Percentiles rank a stretch among this genome's conserved stretches.
These are phyloP conservation scores for Vinca minor DNA, from an alignment of 257 asterid genomes.

Conservation along the genomic window DNA sequence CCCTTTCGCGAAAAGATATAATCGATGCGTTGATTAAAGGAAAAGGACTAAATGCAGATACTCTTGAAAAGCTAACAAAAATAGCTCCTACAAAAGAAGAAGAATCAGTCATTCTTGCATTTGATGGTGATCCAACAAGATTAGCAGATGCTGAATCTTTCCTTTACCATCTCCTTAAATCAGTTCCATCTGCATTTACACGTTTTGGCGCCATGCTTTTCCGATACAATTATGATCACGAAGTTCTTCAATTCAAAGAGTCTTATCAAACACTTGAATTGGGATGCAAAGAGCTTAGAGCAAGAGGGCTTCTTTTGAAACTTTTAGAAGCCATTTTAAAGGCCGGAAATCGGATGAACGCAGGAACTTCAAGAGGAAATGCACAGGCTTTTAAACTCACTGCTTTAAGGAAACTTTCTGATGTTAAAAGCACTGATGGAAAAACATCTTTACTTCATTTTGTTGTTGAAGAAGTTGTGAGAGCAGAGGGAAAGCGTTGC, in stretches of 20 bases:
- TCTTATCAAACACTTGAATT: conserved; percentile 44
- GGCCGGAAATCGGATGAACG: conserved; percentile 81
- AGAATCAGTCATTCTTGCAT: conserved; percentile 44
- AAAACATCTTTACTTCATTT: conserved; percentile 77
- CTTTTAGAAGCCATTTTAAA: conserved; percentile 85
- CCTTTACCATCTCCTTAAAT: conserved; percentile 71
- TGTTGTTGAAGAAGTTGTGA: conserved; percentile 80
- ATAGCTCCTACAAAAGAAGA: conserved; percentile 71
- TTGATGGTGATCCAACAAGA: conserved; percentile 60
- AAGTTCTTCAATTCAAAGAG: conserved; percentile 40
- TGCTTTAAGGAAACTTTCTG: conserved; percentile 67
- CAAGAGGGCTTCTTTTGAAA: conserved; percentile 71
- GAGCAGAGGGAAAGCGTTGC: conserved; percentile 88
- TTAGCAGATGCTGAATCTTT: conserved; percentile 88
- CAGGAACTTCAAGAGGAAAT: conserved; percentile 79
- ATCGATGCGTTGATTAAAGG: conserved; percentile 59
- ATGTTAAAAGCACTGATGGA: conserved; percentile 82
- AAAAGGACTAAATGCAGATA: conserved; percentile 47
- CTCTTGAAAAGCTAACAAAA: conserved; percentile 57
- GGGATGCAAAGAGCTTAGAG: conserved; percentile 68
- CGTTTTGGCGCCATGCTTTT: conserved; percentile 74
- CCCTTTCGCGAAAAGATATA: conserved; percentile 48
- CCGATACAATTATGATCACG: conserved; percentile 42
- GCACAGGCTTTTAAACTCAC: conserved; percentile 83
- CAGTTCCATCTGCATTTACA: conserved; percentile 69